Evolutionary conservation across 2,329 filamentous ascomycete species (phyloP).

Genomic region (Nigrospora osmanthi): DNA sequence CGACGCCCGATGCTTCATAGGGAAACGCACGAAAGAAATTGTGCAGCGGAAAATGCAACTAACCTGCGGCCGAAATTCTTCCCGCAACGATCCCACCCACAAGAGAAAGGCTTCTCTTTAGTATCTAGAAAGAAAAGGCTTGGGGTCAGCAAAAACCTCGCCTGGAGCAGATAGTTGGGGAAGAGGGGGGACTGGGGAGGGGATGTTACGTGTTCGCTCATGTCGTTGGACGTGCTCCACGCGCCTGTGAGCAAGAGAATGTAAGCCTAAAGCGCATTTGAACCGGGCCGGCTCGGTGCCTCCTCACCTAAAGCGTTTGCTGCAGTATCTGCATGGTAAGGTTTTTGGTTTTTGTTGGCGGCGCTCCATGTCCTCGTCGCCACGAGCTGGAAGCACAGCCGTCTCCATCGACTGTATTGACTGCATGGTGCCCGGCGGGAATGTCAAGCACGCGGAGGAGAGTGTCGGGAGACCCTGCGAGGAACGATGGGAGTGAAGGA

Average conservation of each 20-base stretch:
- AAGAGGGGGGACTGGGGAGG: too few species aligned
- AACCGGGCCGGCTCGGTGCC: conserved; percentile 7
- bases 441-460: too few species aligned
- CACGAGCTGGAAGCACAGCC: conserved; percentile 24
- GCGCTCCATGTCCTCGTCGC: conserved; percentile 40
- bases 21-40: too few species aligned
- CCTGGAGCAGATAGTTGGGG: too few species aligned
- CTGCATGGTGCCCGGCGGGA: conserved; percentile 31
- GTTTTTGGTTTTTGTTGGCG: conserved; percentile 54
- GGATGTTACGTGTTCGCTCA: conserved; percentile 29
- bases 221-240: conserved; percentile 59
- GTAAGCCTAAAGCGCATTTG: conserved; percentile 26
- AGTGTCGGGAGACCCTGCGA: conserved; percentile 4
- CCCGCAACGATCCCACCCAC: conserved; percentile 50
- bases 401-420: conserved; percentile 46
- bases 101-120: conserved; percentile 58
- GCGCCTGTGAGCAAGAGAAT: conserved; percentile 37
- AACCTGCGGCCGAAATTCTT: conserved; percentile 57
- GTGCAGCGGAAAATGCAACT: conserved; percentile 20
- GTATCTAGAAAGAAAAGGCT: conserved; percentile 35
- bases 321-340: conserved; percentile 55
- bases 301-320: conserved; percentile 53
- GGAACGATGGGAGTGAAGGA: conserved; percentile 24
- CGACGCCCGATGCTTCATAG: too few species aligned
- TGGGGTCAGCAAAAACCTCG: too few species aligned